phyloP scores from a whole-genome alignment of 257 asterid species.

The Buddleja alternifolia region DNA sequence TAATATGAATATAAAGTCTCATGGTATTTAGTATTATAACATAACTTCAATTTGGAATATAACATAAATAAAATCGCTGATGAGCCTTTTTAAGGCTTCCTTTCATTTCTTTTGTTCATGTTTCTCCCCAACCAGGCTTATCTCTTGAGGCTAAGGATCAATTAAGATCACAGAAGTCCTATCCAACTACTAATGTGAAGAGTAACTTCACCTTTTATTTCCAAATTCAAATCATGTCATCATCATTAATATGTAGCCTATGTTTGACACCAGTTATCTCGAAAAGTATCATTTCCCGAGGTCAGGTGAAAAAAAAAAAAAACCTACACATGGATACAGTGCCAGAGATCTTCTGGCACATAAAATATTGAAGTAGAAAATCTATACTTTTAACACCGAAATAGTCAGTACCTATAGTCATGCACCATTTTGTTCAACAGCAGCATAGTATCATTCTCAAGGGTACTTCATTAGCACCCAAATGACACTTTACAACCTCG shows the following conservation, averaged over 20 bases:
- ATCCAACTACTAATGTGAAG: constrained; percentile 6
- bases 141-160: background rate
- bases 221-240: background rate
- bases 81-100: background rate
- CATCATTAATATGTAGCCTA: background rate
- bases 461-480: background rate
- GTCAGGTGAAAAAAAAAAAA: background rate
- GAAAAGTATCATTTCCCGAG: background rate
- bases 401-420: background rate
- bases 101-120: background rate
- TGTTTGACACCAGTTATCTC: background rate
- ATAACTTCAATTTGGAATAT: constrained; percentile 3
- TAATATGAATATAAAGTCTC: too few species aligned
- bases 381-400: background rate
- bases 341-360: background rate
- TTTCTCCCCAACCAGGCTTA: background rate
- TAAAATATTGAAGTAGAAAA: background rate
- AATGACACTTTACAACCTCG: background rate
- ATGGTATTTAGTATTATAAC: background rate
- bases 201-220: background rate
- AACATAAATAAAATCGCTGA: background rate
- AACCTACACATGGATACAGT: background rate
- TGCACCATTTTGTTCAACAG: background rate
- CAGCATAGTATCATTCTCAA: background rate
- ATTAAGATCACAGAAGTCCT: constrained; percentile 1